These are phyloP conservation scores for Fusarium hainanense DNA, from an alignment of 2,329 filamentous ascomycete species.

Conservation along the genomic window DNA sequence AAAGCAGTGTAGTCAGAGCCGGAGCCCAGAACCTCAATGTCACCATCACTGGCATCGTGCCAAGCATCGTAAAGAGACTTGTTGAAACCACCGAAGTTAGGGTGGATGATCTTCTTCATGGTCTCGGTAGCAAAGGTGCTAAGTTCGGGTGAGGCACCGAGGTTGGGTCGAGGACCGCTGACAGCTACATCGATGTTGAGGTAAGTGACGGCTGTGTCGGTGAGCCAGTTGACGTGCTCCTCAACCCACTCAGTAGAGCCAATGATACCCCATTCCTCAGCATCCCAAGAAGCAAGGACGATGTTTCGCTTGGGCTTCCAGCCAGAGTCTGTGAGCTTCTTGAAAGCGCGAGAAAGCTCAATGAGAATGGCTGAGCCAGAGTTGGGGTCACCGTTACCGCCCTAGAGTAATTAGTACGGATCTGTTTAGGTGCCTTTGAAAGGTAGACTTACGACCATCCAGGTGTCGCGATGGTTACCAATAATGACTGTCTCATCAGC, in stretches of 20 bases:
- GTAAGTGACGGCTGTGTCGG: slow-evolving; percentile 76
- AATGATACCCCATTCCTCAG: slow-evolving; percentile 81
- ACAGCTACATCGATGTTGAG: slow-evolving; percentile 81
- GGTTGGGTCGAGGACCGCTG: slow-evolving; percentile 66
- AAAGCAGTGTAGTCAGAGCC: slow-evolving; percentile 77
- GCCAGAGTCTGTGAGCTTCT: slow-evolving; percentile 74
- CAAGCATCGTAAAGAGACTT: slow-evolving; percentile 56
- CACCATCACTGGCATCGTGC: slow-evolving; percentile 50
- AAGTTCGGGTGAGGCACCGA: slow-evolving; percentile 73
- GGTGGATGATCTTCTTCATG: slow-evolving; percentile 67
- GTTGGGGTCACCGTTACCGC: slow-evolving; percentile 87
- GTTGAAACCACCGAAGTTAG: slow-evolving; percentile 66
- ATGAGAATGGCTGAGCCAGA: slow-evolving; percentile 81
- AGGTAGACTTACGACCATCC: slow-evolving; percentile 44
- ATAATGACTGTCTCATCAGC: slow-evolving; percentile 77
- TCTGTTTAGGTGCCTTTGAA: no score
- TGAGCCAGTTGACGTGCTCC: slow-evolving; percentile 82
- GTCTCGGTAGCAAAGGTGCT: slow-evolving; percentile 73
- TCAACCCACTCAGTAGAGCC: slow-evolving; percentile 91
- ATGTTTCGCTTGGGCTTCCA: slow-evolving; percentile 82
- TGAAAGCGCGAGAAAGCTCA: slow-evolving; percentile 79
- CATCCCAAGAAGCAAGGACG: slow-evolving; percentile 78
- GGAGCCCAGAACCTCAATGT: slow-evolving; percentile 67
- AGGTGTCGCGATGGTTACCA: slow-evolving; percentile 79
- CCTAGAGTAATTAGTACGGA: slow-evolving; percentile 50